Evolutionary conservation across 352 stramenopile genomes (phyloP), one percentile per base, ranked within the genome.

Genomic region (Phytophthora fragariaefolia): DNA sequence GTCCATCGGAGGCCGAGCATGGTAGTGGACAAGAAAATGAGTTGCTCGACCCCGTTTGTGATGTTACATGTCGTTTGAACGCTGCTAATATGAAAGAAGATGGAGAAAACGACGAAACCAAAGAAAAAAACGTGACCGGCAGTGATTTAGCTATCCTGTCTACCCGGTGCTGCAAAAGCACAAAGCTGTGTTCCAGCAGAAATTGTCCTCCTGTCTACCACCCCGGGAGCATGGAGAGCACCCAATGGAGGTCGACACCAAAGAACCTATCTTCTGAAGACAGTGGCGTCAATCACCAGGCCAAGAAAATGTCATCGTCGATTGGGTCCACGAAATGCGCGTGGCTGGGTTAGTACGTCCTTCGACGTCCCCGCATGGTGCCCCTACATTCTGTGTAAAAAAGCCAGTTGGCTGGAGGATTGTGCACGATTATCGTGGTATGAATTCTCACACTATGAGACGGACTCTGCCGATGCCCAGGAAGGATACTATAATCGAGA

Each of bases 321-420:
- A 53, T 6, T 76, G 50, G 51, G 46, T 51, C 0, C 1, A 13
- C 0, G 61, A 71, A 36, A 61, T 58, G 28, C 6, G 20, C 3
- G 17, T 2, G 1, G 36, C 40, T 18, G 46, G 32, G 24, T 28
- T 62, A 0, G 58, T 75, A 17, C 43, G 66, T 6, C 40, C 38
- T 10, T 67, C 40, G 2, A 75, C 5, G 4, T 62, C 0, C 66
- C 71, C n/a, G 8, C 53, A 75, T 57, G 43, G 42, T 18, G 32
- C 47, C n/a, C 69, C 69, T 0, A 73, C 55, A 1, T 66, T 74
- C 32, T 73, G 66, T 18, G 56, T 75, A 1, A 68, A 57, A 45
- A 74, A 74, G n/a, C 32, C 61, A 2, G 40, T 51, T 40, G 70
- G 63, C 0, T 70, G 63, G 59, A 24, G 65, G 0, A 77, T 77